A percentile compares a stretch with the other conserved stretches of the same genome.
These are phyloP conservation scores for Penicillium arizonense DNA, from an alignment of 495 filamentous ascomycete species.

Conservation along the genomic window DNA sequence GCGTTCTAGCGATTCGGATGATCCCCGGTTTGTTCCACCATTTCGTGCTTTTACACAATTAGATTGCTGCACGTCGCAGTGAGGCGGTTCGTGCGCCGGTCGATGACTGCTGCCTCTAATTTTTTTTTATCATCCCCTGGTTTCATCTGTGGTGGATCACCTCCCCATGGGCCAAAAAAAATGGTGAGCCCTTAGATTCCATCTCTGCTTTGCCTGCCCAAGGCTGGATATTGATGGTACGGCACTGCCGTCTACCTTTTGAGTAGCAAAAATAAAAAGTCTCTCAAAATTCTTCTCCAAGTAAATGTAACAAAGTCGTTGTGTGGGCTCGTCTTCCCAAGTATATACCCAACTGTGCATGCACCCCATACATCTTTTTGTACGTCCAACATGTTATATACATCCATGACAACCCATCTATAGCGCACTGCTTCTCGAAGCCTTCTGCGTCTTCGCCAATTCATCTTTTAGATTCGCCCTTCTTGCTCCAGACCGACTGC, in stretches of 20 bases:
- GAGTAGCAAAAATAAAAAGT: conserved; percentile 15
- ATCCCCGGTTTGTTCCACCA: conserved; percentile 27
- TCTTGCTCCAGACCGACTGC: conserved; percentile 30
- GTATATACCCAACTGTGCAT: background rate
- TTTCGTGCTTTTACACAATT: conserved; percentile 33
- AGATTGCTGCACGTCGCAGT: conserved; percentile 53
- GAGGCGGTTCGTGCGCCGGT: conserved; percentile 63
- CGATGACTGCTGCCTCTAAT: conserved; percentile 50
- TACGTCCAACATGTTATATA: background rate
- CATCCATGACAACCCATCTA: conserved; percentile 11
- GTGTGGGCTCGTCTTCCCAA: background rate
- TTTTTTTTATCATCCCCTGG: conserved; percentile 18
- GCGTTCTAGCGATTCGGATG: conserved; percentile 50
- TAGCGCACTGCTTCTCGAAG: conserved; percentile 20
- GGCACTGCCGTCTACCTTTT: conserved; percentile 19
- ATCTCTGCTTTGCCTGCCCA: conserved; percentile 8
- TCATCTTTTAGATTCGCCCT: conserved; percentile 36
- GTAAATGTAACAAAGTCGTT: background rate
- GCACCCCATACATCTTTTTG: background rate
- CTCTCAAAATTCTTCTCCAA: background rate
- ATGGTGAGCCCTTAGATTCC: conserved; percentile 15
- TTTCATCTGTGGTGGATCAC: conserved; percentile 12
- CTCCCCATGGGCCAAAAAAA: conserved; percentile 29
- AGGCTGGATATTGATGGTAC: conserved; percentile 8
- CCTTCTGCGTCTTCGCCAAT: conserved; percentile 38